Base-by-base conservation (phyloP, 169 alveolate genomes). In the Cryptosporidium sp. region DNA sequence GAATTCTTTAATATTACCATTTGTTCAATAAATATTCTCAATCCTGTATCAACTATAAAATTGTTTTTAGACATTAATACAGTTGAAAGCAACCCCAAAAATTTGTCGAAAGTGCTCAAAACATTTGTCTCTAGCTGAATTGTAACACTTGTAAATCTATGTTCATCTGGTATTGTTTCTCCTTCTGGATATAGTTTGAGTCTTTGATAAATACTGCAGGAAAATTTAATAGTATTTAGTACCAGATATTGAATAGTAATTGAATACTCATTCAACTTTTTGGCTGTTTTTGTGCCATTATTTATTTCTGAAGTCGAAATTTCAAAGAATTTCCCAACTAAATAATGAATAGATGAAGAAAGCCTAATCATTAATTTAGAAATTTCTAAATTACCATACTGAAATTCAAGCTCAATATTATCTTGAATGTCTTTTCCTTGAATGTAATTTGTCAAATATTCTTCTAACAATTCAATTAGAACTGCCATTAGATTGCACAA, bases 91-190 rank as follows among this genome's bases (percentile, higher is more conserved):
- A 80, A 10, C 45, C 75, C 89, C 37, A 80, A 53, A 37, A 80
- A 26, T 23, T 65, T 80, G 53, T 80, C 89, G 18, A 61, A 62
- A 7, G 60, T 80, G 26, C 42, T 45, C 26, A 80, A 18, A 44
- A 51, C 62, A 58, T 80, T 80, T 61, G 75, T 67, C 68, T 80
- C 89, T 7, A 80, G 35, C 18, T 69, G 89, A 62, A 80, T 62
- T 44, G 89, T 80, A 16, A 80, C 21, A 12, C 56, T 44, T 6
- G 61, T 62, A 65, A 80, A 73, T 58, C 86, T 73, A 33, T 29
- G 18, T 10, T 73, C 86, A 73, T 73, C 86, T 4, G n/a, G 14
- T 52, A 60, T n/a, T 65, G 21, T 14, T 21, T 31, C 72, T 2
- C 56, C 42, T 31, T 73, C 86, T 2, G 60, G 31, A 10, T 53